phyloP scores from a whole-genome alignment of 2,329 filamentous ascomycete species.

The Botrytis squamosa region DNA sequence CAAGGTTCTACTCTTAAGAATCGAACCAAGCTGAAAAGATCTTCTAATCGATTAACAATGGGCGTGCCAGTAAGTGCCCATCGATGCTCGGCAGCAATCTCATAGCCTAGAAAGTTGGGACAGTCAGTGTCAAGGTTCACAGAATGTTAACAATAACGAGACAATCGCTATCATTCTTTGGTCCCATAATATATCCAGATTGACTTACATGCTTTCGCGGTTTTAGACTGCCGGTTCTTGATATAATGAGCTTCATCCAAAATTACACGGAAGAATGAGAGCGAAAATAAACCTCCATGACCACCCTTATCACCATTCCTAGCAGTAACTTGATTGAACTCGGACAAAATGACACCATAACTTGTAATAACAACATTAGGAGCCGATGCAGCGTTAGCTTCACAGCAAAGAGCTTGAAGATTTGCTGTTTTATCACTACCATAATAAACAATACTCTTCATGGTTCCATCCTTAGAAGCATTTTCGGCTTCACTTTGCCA shows the following conservation, averaged over 20 bases:
- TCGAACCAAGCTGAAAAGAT: constrained; percentile 87
- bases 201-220: constrained; percentile 73
- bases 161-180: background rate
- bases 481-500: constrained; percentile 96
- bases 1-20: constrained; percentile 95
- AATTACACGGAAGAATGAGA: constrained; percentile 93
- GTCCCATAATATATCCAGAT: background rate
- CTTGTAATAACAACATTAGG: constrained; percentile 93
- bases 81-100: constrained; percentile 78
- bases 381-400: constrained; percentile 69
- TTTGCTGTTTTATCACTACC: constrained; percentile 80
- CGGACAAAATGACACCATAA: constrained; percentile 87
- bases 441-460: constrained; percentile 89
- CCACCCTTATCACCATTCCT: constrained; percentile 63
- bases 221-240: constrained; percentile 88
- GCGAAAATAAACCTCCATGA: constrained; percentile 77
- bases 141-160: too few species aligned
- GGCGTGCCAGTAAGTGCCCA: constrained; percentile 96
- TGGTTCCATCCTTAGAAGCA: constrained; percentile 77
- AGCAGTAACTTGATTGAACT: constrained; percentile 74
- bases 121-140: background rate
- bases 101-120: constrained; percentile 52
- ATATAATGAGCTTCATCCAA: constrained; percentile 94
- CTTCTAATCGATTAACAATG: constrained; percentile 93
- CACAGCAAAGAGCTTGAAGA: constrained; percentile 74